These are phyloP conservation scores for Suillus subalutaceus DNA, from an alignment of 768 basidiomycete species.

Conservation along the genomic window DNA sequence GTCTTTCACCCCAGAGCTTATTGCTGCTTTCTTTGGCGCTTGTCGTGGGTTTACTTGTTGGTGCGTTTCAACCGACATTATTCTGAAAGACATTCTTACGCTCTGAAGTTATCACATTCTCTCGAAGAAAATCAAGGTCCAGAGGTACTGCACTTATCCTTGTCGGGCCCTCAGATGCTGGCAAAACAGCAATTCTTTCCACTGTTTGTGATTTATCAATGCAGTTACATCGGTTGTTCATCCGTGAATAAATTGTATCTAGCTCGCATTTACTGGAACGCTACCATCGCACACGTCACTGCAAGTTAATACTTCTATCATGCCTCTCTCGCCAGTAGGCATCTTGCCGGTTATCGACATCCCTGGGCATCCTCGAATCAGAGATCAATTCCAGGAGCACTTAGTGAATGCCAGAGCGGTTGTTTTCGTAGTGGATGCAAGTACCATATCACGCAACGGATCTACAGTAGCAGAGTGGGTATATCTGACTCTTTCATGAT, in stretches of 20 bases:
- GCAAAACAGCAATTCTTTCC: conserved; percentile 80
- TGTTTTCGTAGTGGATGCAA: conserved; percentile 81
- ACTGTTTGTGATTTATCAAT: conserved; percentile 47
- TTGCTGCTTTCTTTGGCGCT: conserved; percentile 45
- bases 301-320: conserved; percentile 63
- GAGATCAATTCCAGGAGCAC: conserved; percentile 72
- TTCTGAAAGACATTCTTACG: neutral
- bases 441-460: conserved; percentile 76
- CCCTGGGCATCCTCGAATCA: conserved; percentile 83
- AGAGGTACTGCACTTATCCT: conserved; percentile 68
- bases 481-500: neutral
- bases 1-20: conserved; percentile 43
- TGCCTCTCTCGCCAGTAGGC: conserved; percentile 47
- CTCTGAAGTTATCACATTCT: conserved; percentile 41
- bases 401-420: conserved; percentile 64
- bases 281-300: conserved; percentile 77
- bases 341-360: conserved; percentile 66
- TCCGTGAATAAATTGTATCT: conserved; percentile 11
- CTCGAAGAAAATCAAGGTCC: conserved; percentile 44
- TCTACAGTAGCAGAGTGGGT: conserved; percentile 80
- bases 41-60: conserved; percentile 45
- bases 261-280: conserved; percentile 70
- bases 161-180: conserved; percentile 75
- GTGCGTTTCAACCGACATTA: conserved; percentile 35
- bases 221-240: conserved; percentile 13